Evolutionary conservation across 306 rosid genomes (phyloP).

Genomic region (Neltuma alba): DNA sequence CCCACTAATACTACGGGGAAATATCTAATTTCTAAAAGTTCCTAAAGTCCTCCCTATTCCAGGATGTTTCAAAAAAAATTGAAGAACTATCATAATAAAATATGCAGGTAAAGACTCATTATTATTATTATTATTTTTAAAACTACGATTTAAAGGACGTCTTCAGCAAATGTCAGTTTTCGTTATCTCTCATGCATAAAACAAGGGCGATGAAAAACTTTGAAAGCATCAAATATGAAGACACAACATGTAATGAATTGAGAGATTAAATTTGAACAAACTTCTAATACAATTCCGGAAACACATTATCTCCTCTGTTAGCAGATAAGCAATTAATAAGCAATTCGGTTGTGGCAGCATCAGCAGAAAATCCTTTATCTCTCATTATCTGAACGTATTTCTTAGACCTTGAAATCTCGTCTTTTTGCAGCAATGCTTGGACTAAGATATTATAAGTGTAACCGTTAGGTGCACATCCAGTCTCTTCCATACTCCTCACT

Average conservation of each 20-base stretch:
- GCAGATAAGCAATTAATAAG: background rate
- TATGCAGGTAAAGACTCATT: background rate
- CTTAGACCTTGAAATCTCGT: constrained; percentile 7
- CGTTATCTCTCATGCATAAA: background rate
- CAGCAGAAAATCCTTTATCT: background rate
- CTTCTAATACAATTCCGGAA: background rate
- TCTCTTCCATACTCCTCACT: constrained; percentile 8
- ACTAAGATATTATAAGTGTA: background rate
- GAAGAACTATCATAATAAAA: background rate
- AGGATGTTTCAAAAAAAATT: background rate
- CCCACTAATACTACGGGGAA: background rate
- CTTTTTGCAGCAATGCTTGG: constrained; percentile 15
- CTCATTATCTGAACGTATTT: background rate
- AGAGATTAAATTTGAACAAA: background rate
- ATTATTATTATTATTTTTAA: no score
- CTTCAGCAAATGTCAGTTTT: background rate
- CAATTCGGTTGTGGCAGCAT: background rate
- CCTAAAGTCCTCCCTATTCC: background rate
- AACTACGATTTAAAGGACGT: background rate
- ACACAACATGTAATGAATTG: background rate
- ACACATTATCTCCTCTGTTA: background rate
- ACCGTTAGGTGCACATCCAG: background rate
- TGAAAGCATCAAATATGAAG: background rate
- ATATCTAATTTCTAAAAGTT: background rate
- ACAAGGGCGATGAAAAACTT: background rate